These are phyloP conservation scores for Colletotrichum orchidophilum DNA, from an alignment of 2,329 filamentous ascomycete species.

Conservation along the genomic window DNA sequence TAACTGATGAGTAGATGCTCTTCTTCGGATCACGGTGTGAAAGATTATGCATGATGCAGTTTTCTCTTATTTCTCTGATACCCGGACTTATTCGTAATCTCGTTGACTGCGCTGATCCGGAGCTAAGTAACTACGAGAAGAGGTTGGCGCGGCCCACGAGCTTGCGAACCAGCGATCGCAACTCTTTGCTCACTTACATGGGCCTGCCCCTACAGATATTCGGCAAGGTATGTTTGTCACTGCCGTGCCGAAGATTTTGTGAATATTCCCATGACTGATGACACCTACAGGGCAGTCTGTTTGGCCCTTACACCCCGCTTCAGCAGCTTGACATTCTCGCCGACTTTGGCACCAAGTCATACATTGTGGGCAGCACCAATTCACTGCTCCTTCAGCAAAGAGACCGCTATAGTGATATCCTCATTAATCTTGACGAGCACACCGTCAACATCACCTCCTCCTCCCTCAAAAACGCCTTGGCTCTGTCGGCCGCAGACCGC, in stretches of 20 bases:
- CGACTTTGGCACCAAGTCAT: constrained; percentile 94
- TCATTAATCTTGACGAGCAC: constrained; percentile 94
- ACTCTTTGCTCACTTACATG: constrained; percentile 92
- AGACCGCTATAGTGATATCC: constrained; percentile 93
- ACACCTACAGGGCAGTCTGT: constrained; percentile 78
- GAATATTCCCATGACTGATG: too few species aligned
- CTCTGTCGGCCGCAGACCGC: constrained; percentile 85
- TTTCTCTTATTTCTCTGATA: constrained; percentile 94
- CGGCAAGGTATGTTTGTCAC: constrained; percentile 72
- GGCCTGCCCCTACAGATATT: constrained; percentile 95
- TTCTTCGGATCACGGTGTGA: constrained; percentile 99
- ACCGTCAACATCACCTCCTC: constrained; percentile 85
- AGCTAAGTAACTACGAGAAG: constrained; percentile 84
- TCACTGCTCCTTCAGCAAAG: constrained; percentile 92
- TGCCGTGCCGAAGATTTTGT: background rate
- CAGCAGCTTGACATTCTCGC: constrained; percentile 95
- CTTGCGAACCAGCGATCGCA: constrained; percentile 89
- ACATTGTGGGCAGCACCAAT: constrained; percentile 97
- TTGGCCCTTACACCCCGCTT: constrained; percentile 94
- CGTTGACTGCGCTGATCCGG: constrained; percentile 96
- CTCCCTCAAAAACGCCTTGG: constrained; percentile 78
- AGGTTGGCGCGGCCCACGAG: constrained; percentile 81
- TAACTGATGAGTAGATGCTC: constrained; percentile 74
- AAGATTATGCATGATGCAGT: constrained; percentile 96
- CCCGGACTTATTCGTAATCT: constrained; percentile 90